Percentiles rank a stretch among this genome's conserved stretches.
Evolutionary conservation across 495 filamentous ascomycete species (phyloP).

Genomic region (Podospora didyma): DNA sequence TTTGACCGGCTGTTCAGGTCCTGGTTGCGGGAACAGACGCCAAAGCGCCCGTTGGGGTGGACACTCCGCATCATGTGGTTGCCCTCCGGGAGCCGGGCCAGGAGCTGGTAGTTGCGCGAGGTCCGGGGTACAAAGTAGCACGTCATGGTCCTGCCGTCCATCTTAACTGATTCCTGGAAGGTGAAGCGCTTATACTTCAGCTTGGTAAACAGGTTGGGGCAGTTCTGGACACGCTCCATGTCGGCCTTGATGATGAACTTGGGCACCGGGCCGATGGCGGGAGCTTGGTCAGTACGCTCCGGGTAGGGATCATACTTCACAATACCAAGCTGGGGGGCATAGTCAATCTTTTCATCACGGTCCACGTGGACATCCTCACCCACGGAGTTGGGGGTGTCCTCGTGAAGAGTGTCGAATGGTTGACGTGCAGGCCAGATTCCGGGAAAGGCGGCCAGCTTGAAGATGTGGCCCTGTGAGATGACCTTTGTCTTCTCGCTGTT

Average conservation of each 20-base stretch:
- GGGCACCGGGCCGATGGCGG: background rate
- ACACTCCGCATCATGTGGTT: background rate
- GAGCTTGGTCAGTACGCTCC: background rate
- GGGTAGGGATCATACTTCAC: conserved; percentile 9
- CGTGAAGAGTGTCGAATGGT: too few relatives aligned
- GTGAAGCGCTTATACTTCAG: conserved; percentile 9
- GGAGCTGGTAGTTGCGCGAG: conserved; percentile 3
- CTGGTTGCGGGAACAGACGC: conserved; percentile 20
- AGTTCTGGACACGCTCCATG: conserved; percentile 22
- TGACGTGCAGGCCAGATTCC: too few relatives aligned
- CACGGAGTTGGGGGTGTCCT: too few relatives aligned
- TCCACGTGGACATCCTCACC: too few relatives aligned
- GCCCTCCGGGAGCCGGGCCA: conserved; percentile 1
- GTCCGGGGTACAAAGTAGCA: conserved; percentile 17
- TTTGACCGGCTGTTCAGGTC: conserved; percentile 9
- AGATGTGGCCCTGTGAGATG: conserved; percentile 20
- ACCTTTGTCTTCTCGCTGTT: background rate
- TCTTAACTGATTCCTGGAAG: conserved; percentile 25
- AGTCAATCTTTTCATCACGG: background rate
- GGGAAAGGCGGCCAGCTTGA: conserved; percentile 6
- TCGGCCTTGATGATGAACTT: conserved; percentile 16
- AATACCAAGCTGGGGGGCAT: conserved; percentile 6
- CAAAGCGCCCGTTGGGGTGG: conserved; percentile 19
- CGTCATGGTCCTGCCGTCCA: conserved; percentile 23
- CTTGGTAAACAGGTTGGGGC: conserved; percentile 28